Conservation (phyloP, 495 filamentous ascomycete genomes). For the Lepidopterella palustris region DNA sequence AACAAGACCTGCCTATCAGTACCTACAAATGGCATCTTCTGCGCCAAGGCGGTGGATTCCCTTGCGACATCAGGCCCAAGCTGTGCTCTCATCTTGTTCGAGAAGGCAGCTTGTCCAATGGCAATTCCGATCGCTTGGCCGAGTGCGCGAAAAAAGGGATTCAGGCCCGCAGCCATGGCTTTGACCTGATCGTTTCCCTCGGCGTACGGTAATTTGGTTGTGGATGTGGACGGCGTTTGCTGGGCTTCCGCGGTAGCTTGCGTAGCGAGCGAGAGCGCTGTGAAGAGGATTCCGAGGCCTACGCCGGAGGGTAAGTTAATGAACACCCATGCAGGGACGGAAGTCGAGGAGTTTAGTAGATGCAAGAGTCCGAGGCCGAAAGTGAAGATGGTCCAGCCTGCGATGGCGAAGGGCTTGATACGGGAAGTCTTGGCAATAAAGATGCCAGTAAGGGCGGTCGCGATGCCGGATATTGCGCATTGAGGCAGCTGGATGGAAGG, state of each 20-base stretch:
- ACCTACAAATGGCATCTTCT: too few species aligned
- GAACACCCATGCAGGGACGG: conserved; percentile 39
- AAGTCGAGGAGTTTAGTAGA: conserved; percentile 40
- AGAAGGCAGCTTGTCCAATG: conserved; percentile 50
- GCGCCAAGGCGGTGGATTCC: too few species aligned
- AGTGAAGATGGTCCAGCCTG: conserved; percentile 45
- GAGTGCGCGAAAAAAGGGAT: conserved; percentile 51
- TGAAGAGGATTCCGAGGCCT: conserved; percentile 45
- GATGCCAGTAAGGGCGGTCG: conserved; percentile 36
- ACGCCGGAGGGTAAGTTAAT: conserved; percentile 42
- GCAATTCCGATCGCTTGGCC: conserved; percentile 62
- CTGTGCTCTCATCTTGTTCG: conserved; percentile 45
- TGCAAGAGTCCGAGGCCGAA: conserved; percentile 43
- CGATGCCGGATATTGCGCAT: conserved; percentile 45
- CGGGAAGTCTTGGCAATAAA: conserved; percentile 38
- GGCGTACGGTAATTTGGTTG: too few species aligned
- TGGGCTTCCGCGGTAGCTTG: conserved; percentile 41
- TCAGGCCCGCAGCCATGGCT: conserved; percentile 48
- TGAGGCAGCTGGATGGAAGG: too few species aligned
- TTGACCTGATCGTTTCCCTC: too few species aligned
- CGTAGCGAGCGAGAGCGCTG: conserved; percentile 42
- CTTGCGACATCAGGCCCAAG: conserved; percentile 34
- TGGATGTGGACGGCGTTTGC: conserved; percentile 38
- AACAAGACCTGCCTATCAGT: conserved; percentile 17
- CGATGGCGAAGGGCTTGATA: conserved; percentile 45